phyloP scores from a whole-genome alignment of 352 stramenopile species.

The Pythium chondricola region DNA sequence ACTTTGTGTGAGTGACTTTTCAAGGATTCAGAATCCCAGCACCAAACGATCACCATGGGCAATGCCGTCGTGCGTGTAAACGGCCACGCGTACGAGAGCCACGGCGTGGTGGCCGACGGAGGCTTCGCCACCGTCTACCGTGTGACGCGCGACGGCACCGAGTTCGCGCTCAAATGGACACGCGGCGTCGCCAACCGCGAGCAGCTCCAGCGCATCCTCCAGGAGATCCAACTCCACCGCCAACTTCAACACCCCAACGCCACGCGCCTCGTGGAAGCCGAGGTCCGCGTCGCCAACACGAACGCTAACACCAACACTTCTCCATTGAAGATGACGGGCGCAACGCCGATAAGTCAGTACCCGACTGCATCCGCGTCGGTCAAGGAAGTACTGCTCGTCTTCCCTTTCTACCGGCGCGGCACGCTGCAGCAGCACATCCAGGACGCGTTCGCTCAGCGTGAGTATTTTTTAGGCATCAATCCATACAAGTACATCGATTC shows the following conservation, averaged over 20 bases:
- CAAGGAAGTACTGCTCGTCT: slow-evolving; percentile 63
- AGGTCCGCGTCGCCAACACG: slow-evolving; percentile 24
- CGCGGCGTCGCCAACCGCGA: slow-evolving; percentile 45
- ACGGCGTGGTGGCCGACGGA: slow-evolving; percentile 50
- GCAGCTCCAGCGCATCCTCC: slow-evolving; percentile 45
- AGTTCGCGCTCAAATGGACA: slow-evolving; percentile 64
- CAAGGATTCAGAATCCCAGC: too few species aligned
- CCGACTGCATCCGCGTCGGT: background rate
- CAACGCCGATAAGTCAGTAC: background rate
- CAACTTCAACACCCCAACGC: slow-evolving; percentile 47
- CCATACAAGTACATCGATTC: background rate
- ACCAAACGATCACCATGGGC: slow-evolving; percentile 30
- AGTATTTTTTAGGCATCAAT: background rate
- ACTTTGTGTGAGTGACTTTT: too few species aligned
- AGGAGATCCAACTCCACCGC: slow-evolving; percentile 70
- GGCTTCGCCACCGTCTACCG: slow-evolving; percentile 68
- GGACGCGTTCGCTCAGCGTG: slow-evolving; percentile 21
- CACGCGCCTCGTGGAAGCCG: slow-evolving; percentile 43
- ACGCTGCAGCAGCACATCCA: slow-evolving; percentile 58
- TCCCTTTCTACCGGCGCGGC: slow-evolving; percentile 40
- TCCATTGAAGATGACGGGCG: slow-evolving; percentile 6
- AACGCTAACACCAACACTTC: background rate
- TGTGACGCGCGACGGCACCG: slow-evolving; percentile 29
- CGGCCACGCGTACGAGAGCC: slow-evolving; percentile 40
- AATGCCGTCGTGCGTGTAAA: slow-evolving; percentile 60